Evolutionary conservation across 1,284 basidiomycete species (phyloP).

Genomic region (Farysia itapuensis): DNA sequence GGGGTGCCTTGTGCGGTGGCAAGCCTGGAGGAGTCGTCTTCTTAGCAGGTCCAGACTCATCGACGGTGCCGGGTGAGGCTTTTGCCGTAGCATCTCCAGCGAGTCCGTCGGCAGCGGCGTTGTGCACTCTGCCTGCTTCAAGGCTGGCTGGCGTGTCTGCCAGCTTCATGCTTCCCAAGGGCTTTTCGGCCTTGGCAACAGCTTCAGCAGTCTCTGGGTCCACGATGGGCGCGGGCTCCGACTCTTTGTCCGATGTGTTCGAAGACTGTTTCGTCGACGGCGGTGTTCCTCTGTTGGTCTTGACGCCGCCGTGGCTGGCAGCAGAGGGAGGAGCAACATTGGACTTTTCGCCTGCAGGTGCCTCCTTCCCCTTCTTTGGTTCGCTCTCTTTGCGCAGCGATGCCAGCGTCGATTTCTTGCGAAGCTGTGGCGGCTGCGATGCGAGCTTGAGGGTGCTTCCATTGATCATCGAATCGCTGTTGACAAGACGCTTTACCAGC

Average conservation of each 20-base stretch:
- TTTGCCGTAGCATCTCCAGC: slow-evolving; percentile 25
- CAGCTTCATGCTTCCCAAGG: slow-evolving; percentile 37
- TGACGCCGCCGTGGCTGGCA: slow-evolving; percentile 9
- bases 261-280: neutral
- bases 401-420: slow-evolving; percentile 45
- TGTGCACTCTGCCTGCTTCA: slow-evolving; percentile 41
- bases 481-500: slow-evolving; percentile 47
- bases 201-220: slow-evolving; percentile 26
- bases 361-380: slow-evolving; percentile 1
- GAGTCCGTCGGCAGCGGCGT: slow-evolving; percentile 33
- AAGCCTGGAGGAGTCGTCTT: slow-evolving; percentile 43
- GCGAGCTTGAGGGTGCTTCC: slow-evolving; percentile 34
- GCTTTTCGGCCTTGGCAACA: slow-evolving; percentile 17
- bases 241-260: neutral
- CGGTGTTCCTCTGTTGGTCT: slow-evolving; percentile 12
- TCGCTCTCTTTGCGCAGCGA: slow-evolving; percentile 15
- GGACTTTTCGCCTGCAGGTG: slow-evolving; percentile 6
- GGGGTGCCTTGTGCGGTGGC: slow-evolving; percentile 35
- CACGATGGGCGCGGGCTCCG: slow-evolving; percentile 16
- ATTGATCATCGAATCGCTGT: slow-evolving; percentile 41
- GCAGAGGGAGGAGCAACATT: slow-evolving; percentile 13
- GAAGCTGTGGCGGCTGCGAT: slow-evolving; percentile 15
- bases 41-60: slow-evolving; percentile 15
- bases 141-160: slow-evolving; percentile 34
- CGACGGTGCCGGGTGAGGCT: slow-evolving; percentile 14